A percentile compares a stretch with the other conserved stretches of the same genome.
These are phyloP conservation scores for Tulasnella sp. DNA, from an alignment of 768 basidiomycete genomes.

Conservation along the genomic window DNA sequence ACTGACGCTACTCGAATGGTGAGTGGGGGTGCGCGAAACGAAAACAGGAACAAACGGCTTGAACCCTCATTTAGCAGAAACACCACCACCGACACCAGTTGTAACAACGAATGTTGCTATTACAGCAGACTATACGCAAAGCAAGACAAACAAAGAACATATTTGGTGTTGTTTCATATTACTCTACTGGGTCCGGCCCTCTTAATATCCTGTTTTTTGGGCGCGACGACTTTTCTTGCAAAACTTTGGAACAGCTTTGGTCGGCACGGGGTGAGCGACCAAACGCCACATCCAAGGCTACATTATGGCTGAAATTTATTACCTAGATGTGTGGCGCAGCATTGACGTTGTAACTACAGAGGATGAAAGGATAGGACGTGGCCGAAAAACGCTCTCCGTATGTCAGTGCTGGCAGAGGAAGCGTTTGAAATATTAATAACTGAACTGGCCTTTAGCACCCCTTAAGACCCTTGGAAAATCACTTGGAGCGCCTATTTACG, in stretches of 20 bases:
- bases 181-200: conserved; percentile 34
- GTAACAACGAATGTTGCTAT: not conserved
- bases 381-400: conserved; percentile 53
- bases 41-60: not conserved
- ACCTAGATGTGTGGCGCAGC: conserved; percentile 71
- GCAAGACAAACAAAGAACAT: not conserved
- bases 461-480: conserved; percentile 58
- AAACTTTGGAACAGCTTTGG: conserved; percentile 62
- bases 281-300: not conserved
- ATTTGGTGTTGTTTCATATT: not conserved
- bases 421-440: not conserved
- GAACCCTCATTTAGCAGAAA: not conserved
- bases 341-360: conserved; percentile 70
- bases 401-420: conserved; percentile 44
- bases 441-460: conserved; percentile 52
- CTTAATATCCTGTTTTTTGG: conserved; percentile 86
- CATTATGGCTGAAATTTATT: not conserved
- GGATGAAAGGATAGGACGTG: conserved; percentile 60
- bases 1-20: not conserved
- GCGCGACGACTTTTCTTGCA: conserved; percentile 82
- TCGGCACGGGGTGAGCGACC: conserved; percentile 53
- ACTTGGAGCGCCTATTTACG: conserved; percentile 52
- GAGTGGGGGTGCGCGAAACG: not conserved
- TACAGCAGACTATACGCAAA: not conserved
- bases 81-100: not conserved